phyloP scores from a whole-genome alignment of 768 basidiomycete genomes.

The Hypholoma sublateritium region DNA sequence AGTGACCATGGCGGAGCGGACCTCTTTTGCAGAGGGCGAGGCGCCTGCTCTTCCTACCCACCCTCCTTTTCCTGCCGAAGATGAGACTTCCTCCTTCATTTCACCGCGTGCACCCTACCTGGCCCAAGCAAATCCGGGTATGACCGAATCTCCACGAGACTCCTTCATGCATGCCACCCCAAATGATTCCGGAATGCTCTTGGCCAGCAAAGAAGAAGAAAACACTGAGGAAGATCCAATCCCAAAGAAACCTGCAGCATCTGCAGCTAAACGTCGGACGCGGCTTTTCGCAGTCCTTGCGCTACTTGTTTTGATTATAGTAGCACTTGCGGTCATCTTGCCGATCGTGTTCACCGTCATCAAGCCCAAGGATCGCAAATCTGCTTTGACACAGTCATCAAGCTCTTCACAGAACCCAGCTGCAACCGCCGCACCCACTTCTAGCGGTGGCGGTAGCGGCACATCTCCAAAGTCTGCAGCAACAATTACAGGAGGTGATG shows the following conservation, averaged over 20 bases:
- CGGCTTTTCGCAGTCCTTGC: conserved; percentile 15
- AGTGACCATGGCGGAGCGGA: conserved; percentile 14
- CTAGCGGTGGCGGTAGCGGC: conserved; percentile 7
- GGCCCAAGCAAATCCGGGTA: conserved; percentile 4
- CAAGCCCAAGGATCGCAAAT: conserved; percentile 20
- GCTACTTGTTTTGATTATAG: conserved; percentile 19
- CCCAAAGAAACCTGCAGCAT: neutral
- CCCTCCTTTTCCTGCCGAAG: conserved; percentile 21
- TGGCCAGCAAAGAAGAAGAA: conserved; percentile 12
- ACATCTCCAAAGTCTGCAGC: conserved; percentile 7
- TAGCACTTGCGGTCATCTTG: conserved; percentile 30
- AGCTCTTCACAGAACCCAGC: neutral
- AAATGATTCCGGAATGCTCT: conserved; percentile 17
- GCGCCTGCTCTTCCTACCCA: conserved; percentile 15
- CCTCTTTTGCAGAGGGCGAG: conserved; percentile 4
- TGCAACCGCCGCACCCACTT: neutral
- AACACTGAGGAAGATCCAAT: conserved; percentile 12
- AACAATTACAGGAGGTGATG: conserved; percentile 60
- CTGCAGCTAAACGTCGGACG: conserved; percentile 16
- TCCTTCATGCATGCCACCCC: conserved; percentile 15
- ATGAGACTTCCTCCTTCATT: conserved; percentile 11
- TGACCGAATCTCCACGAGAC: conserved; percentile 19
- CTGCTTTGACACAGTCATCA: neutral
- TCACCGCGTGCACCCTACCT: conserved; percentile 20
- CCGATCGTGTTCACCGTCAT: conserved; percentile 34